A percentile compares a stretch with the other conserved stretches of the same genome.
Evolutionary conservation across 108 stramenopile genomes (phyloP).

Genomic region (Nitzschia inconspicua): DNA sequence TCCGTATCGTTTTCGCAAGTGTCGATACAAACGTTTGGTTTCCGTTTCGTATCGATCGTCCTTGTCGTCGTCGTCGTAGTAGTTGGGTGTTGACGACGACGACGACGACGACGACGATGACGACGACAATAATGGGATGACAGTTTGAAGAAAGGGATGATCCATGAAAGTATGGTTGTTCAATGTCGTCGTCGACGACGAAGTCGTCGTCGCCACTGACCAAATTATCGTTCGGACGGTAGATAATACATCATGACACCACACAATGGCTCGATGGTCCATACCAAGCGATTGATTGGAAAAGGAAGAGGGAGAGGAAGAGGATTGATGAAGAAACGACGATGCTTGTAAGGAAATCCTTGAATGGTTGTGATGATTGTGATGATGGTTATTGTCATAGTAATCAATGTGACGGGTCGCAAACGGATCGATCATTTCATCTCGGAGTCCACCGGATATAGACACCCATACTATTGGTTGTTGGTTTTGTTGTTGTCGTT

Average conservation of each 20-base stretch:
- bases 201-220: neutral
- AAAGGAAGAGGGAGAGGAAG: neutral
- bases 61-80: neutral
- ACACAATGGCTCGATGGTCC: constrained; percentile 84
- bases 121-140: no score
- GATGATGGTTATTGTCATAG: neutral
- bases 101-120: neutral
- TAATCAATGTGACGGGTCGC: neutral
- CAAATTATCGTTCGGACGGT: neutral
- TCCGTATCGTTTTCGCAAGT: neutral
- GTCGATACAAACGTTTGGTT: neutral
- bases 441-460: constrained; percentile 70
- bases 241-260: constrained; percentile 71
- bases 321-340: neutral
- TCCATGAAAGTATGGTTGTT: no score
- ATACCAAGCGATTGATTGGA: constrained; percentile 38
- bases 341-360: neutral
- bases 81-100: neutral
- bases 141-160: no score
- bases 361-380: neutral
- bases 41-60: neutral
- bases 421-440: constrained; percentile 76
- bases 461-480: constrained; percentile 46
- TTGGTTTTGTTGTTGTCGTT: constrained; percentile 7
- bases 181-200: neutral